Evolutionary conservation across 2,329 filamentous ascomycete genomes (phyloP), one percentile per base, ranked within the genome.

Genomic region (Emergomyces africanus): DNA sequence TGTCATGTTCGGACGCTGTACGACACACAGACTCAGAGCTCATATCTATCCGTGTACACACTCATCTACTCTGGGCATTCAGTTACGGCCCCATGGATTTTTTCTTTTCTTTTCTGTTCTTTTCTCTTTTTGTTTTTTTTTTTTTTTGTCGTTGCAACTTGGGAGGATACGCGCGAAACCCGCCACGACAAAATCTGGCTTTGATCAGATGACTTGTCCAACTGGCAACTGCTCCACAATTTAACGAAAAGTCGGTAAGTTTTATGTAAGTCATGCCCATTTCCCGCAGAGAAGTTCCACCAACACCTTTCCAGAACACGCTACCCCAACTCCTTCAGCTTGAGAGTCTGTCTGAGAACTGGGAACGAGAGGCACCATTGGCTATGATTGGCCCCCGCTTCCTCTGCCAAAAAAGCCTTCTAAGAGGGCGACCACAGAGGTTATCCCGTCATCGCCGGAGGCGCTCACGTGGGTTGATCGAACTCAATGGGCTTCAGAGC

Each of bases 21-120:
- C 60, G 77, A 79, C 60, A 65, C 74, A 18, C 76, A 78, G 59
- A 68, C 72, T 25, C 73, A 75, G 58, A 72, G 70, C 25, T 73
- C 74, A 4, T 78, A 78, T 65, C 69, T 79, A n/a, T 78, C 73
- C 61, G 76, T 79, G 23, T 72, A 76, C 76, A 10, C 77, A 74
- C 58, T 76, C 75, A 14, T 78, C 76, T 5, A 73, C 74, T n/a
- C 67, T 76, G 42, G 75, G 75, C 5, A 74, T 78, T 59, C 76
- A 79, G 64, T 64, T 79, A 56, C 71, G 73, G 50, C 77, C 77
- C 12, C 77, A 78, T 62, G 76, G n/a, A n/a, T n/a, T n/a, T n/a
- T n/a, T 44, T 23, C 23, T 44, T 12, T 3, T 46, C 12, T 46
- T 46, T 46, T 5, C 42, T 23, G 30, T 30, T 30, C 12, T 25